Conservation (phyloP, 2,329 filamentous ascomycete genomes). For the Bipolaris gigantea region DNA sequence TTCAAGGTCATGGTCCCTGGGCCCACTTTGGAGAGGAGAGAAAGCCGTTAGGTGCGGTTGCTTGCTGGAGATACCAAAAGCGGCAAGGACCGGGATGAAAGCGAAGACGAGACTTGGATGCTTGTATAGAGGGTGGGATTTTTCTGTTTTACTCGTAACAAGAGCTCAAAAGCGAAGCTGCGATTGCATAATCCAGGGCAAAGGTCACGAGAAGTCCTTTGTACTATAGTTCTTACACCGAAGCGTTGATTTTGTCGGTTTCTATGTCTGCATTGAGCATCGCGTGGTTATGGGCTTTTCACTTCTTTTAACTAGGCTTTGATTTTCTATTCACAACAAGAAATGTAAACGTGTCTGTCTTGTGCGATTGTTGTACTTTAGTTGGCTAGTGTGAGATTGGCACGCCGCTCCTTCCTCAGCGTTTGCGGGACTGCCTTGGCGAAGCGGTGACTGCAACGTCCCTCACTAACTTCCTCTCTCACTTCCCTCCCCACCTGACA, state of each 20-base stretch:
- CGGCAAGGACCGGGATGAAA: background rate
- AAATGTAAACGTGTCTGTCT: background rate
- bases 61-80: background rate
- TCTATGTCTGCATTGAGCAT: background rate
- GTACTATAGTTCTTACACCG: constrained; percentile 5
- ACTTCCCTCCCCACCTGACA: background rate
- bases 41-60: constrained; percentile 32
- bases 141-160: background rate
- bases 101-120: constrained; percentile 7
- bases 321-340: too few relatives aligned
- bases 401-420: background rate
- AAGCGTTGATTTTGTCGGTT: background rate
- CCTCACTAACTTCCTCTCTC: background rate
- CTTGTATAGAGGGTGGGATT: background rate
- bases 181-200: background rate
- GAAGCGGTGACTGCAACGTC: constrained; percentile 5
- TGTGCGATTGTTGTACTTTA: background rate
- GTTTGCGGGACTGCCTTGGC: constrained; percentile 7
- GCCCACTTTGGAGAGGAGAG: constrained; percentile 29
- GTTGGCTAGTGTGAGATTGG: background rate
- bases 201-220: background rate
- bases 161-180: background rate
- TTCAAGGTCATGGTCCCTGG: constrained; percentile 40
- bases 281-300: background rate
- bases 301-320: background rate